Conservation (phyloP, 805 yeast genomes). For the Blastobotrys terrestris region DNA sequence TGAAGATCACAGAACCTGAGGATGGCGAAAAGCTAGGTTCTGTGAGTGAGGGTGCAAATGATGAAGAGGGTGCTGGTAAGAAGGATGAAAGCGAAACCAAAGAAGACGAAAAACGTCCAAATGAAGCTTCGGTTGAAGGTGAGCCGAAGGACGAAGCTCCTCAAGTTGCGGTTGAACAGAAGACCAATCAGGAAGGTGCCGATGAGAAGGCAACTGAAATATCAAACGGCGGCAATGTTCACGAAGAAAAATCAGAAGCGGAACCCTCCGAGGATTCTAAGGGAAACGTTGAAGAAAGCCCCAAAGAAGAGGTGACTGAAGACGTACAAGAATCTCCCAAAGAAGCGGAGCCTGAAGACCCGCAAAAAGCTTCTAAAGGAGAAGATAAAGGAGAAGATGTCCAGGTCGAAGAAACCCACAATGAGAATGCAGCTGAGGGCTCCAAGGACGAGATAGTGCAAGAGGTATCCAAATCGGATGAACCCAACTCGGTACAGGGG, state of each 20-base stretch:
- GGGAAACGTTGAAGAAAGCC: conserved; percentile 9
- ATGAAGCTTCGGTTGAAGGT: conserved; percentile 4
- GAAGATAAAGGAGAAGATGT: too few species aligned
- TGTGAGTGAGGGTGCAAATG: background rate
- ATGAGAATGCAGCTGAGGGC: background rate
- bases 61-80: conserved; percentile 15
- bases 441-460: background rate
- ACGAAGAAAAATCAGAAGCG: conserved; percentile 4
- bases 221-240: too few species aligned
- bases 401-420: background rate
- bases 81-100: too few species aligned
- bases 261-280: conserved; percentile 6
- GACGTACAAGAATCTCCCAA: conserved; percentile 19
- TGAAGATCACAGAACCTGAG: conserved; percentile 11
- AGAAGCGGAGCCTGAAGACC: conserved; percentile 9
- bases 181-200: too few species aligned
- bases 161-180: too few species aligned
- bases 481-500: background rate
- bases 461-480: background rate
- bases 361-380: background rate
- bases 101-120: conserved; percentile 11
- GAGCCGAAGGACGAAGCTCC: conserved; percentile 3
- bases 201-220: too few species aligned
- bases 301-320: conserved; percentile 18
- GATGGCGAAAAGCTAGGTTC: conserved; percentile 7